Conservation (phyloP, 2,329 filamentous ascomycete species). For the Fusarium acutatum region DNA sequence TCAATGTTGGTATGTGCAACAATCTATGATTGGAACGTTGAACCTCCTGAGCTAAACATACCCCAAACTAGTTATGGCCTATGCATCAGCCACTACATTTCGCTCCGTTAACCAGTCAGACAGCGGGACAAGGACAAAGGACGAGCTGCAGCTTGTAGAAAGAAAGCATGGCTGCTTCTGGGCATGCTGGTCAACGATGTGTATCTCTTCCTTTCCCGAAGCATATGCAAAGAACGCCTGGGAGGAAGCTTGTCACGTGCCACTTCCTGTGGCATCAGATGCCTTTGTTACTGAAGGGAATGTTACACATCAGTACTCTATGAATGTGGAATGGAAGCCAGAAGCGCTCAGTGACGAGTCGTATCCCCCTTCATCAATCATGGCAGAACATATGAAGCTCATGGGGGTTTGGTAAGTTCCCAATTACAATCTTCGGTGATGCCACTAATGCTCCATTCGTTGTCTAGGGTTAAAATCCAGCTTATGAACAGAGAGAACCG, state of each 20-base stretch:
- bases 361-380: neutral
- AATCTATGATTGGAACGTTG: rapidly evolving
- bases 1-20: neutral
- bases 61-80: neutral
- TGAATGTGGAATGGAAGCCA: neutral
- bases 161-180: neutral
- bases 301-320: neutral
- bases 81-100: neutral
- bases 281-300: neutral
- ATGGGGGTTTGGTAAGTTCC: neutral
- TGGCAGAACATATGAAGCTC: neutral
- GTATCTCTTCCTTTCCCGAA: neutral
- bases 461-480: neutral
- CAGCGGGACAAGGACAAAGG: rapidly evolving
- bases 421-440: rapidly evolving
- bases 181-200: neutral
- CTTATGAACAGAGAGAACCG: neutral
- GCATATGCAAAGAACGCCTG: neutral
- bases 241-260: neutral
- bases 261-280: neutral
- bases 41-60: neutral
- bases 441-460: neutral
- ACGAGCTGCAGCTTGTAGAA: neutral
- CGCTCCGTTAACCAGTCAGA: neutral
- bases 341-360: rapidly evolving